Base-by-base conservation (phyloP, 2,329 filamentous ascomycete genomes). In the Fusarium guadeloupense region DNA sequence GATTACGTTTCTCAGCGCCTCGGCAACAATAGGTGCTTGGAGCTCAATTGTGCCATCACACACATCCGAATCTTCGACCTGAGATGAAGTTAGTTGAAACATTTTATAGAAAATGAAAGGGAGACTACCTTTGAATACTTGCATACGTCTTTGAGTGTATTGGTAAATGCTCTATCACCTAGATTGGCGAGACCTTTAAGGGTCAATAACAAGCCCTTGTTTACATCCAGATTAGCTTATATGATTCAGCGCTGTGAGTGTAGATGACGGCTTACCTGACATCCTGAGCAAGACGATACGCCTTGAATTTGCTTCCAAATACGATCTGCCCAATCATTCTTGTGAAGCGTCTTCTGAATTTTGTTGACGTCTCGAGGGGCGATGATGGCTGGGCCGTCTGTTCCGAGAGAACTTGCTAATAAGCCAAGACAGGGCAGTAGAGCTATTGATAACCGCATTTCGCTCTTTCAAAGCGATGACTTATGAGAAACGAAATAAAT, bases 11-110 rank as follows among this genome's bases (percentile, higher is more conserved):
- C 81, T 76, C 10, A 87, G 68, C 9, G 76, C 76, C 33, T 80
- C 75, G 26, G 83, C 81, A 23, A 85, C 71, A 46, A 85, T 80
- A 3, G 83, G 83, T 0, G 81, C 83, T 68, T 87, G 83, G 2
- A 77, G 76, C 5, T 73, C 74, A 23, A 86, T 77, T 9, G 81
- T 73, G 6, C 84, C 85, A 4, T 77, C 73, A 52, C 85, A 87
- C 21, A 87, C 84, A 68, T 87, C 84, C 25, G 73, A 67, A 48
- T 86, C 83, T 65, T 83, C 78, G 31, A 76, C 72, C 78, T 83
- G 12, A 9, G 39, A 17, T 39, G 21, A 20, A 16, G 25, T 58
- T 28, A 62, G 38, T 19, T 30, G 13, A 21, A 25, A 14, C 7
- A 8, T n/a, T 16, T 17, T 4, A n/a, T 16, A 25, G 12, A 10